A percentile compares a stretch with the other conserved stretches of the same genome.
Evolutionary conservation across 805 yeast species (phyloP).

Genomic region (Candida pseudofarinosa): DNA sequence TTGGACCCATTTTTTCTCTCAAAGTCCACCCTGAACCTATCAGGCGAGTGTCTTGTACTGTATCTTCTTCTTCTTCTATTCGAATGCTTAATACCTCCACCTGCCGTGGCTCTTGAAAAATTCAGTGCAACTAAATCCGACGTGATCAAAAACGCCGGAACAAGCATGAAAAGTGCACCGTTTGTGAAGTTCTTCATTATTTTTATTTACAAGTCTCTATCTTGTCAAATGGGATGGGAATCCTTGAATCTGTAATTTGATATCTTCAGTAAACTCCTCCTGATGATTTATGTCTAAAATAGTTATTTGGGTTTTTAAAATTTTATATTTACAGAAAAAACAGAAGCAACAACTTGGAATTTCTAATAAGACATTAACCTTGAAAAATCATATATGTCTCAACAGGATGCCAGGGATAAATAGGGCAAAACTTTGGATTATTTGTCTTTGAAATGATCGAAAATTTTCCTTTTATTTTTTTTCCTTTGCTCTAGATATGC

Average conservation of each 20-base stretch:
- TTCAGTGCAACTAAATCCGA: conserved; percentile 24
- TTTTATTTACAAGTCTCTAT: neutral
- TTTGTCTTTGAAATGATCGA: no score
- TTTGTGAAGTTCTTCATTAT: conserved; percentile 19
- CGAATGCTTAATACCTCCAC: neutral
- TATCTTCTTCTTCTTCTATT: neutral
- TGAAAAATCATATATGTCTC: no score
- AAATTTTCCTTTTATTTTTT: neutral
- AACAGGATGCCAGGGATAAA: no score
- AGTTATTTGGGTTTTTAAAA: no score
- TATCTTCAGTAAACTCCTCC: neutral
- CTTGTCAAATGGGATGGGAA: no score
- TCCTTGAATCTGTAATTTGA: no score
- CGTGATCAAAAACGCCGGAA: conserved; percentile 29
- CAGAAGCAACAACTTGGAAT: no score
- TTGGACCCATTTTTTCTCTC: neutral
- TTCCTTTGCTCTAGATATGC: neutral
- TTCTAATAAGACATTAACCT: no score
- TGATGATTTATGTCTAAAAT: neutral
- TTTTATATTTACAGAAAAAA: no score
- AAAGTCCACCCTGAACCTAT: neutral
- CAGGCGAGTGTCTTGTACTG: neutral
- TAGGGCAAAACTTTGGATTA: no score
- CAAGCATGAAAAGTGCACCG: conserved; percentile 21
- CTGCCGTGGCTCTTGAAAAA: conserved; percentile 14